Evolutionary conservation across 495 filamentous ascomycete genomes (phyloP).

Genomic region (Xylaria grammica): DNA sequence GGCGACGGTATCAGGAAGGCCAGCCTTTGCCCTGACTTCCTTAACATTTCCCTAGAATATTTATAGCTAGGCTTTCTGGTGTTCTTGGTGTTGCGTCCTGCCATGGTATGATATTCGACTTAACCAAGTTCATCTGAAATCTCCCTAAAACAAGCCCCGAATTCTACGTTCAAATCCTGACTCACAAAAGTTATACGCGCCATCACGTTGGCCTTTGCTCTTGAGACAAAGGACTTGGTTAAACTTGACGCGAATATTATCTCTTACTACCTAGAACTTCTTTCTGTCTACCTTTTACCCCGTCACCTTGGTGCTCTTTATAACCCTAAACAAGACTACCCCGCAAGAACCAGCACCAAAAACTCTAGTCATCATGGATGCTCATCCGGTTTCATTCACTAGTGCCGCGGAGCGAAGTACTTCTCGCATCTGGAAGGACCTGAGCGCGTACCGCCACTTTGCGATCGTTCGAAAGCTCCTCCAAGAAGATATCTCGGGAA

Average conservation of each 20-base stretch:
- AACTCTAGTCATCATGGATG: slow-evolving; percentile 48
- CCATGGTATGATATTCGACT: neutral
- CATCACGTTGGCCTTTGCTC: neutral
- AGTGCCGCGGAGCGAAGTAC: slow-evolving; percentile 44
- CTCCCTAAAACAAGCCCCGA: neutral
- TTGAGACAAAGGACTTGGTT: neutral
- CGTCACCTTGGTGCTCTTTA: neutral
- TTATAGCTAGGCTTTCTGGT: neutral
- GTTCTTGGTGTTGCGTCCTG: neutral
- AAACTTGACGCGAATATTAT: neutral
- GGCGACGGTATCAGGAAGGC: neutral
- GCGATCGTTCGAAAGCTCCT: slow-evolving; percentile 39
- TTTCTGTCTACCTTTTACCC: neutral
- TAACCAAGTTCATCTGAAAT: slow-evolving; percentile 1
- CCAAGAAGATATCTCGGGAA: slow-evolving; percentile 26
- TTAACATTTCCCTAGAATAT: neutral
- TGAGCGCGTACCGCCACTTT: slow-evolving; percentile 41
- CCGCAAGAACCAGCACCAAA: neutral
- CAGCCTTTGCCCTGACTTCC: neutral
- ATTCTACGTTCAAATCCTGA: neutral
- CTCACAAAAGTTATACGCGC: neutral
- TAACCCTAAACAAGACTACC: neutral
- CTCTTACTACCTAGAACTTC: neutral
- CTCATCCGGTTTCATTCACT: slow-evolving; percentile 54
- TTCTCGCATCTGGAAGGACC: slow-evolving; percentile 56